Evolutionary conservation across 805 yeast species (phyloP).

Genomic region (Saccharomycopsis amapae): DNA sequence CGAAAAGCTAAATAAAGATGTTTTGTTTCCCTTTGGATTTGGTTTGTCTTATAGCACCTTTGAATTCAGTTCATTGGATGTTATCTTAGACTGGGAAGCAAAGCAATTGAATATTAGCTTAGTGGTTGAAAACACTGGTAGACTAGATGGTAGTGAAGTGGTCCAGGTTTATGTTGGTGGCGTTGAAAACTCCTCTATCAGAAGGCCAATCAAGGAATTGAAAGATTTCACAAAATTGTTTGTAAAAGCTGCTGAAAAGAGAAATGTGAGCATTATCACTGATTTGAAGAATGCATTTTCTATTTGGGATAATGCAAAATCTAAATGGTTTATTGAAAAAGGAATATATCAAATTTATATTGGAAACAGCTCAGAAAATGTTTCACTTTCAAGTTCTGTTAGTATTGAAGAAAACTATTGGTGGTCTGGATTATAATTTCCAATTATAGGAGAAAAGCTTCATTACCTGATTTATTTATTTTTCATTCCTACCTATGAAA

Average conservation of each 20-base stretch:
- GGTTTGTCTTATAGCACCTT: constrained; percentile 17
- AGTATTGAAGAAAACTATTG: too few relatives aligned
- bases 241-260: constrained; percentile 25
- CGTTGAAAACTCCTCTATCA: constrained; percentile 26
- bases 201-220: constrained; percentile 52
- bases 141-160: constrained; percentile 43
- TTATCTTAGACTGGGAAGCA: constrained; percentile 25
- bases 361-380: constrained; percentile 43
- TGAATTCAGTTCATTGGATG: constrained; percentile 31
- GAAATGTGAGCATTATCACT: constrained; percentile 32
- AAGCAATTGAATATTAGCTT: constrained; percentile 30
- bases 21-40: constrained; percentile 44
- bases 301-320: constrained; percentile 49
- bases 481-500: too few relatives aligned
- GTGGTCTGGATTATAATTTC: too few relatives aligned
- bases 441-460: too few relatives aligned
- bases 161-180: constrained; percentile 45
- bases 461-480: too few relatives aligned
- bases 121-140: constrained; percentile 46
- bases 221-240: constrained; percentile 48
- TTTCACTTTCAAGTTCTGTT: too few relatives aligned
- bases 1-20: constrained; percentile 47
- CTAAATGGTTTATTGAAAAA: constrained; percentile 52
- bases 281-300: constrained; percentile 35
- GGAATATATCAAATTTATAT: constrained; percentile 48